These are phyloP conservation scores for Calvatia gigantea DNA, from an alignment of 768 basidiomycete genomes.

Conservation along the genomic window DNA sequence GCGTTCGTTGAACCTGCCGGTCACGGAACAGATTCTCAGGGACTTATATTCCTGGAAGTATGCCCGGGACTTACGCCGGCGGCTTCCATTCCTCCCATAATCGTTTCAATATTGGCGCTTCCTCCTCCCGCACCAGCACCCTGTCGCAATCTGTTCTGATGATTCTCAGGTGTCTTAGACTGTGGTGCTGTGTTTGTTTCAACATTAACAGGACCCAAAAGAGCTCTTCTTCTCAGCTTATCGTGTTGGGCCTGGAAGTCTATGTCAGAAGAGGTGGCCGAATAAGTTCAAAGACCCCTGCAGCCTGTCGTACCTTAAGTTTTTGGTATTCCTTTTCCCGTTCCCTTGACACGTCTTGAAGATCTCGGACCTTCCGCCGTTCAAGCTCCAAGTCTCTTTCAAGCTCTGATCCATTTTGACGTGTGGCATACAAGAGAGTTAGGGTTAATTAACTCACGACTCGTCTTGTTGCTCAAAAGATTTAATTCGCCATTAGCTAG, in stretches of 20 bases:
- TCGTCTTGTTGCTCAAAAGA: conserved; percentile 64
- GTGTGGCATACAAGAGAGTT: not conserved
- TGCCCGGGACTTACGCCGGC: conserved; percentile 43
- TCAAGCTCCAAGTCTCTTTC: conserved; percentile 82
- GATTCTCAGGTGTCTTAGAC: conserved; percentile 5
- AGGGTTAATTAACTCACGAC: conserved; percentile 37
- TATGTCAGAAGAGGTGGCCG: not conserved
- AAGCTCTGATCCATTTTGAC: conserved; percentile 44
- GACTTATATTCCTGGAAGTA: not conserved
- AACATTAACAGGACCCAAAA: conserved; percentile 41
- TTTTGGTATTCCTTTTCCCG: conserved; percentile 87
- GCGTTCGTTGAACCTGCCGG: conserved; percentile 65
- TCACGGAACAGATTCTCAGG: not conserved
- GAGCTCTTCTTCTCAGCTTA: conserved; percentile 77
- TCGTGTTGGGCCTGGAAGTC: conserved; percentile 63
- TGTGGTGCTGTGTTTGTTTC: conserved; percentile 4
- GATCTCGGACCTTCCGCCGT: conserved; percentile 65
- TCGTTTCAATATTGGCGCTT: conserved; percentile 22
- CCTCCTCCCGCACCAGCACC: conserved; percentile 13
- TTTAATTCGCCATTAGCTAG: conserved; percentile 76
- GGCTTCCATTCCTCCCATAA: conserved; percentile 65
- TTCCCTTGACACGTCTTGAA: conserved; percentile 72
- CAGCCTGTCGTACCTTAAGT: conserved; percentile 81
- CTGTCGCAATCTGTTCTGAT: conserved; percentile 4
- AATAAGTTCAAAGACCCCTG: not conserved